Percentiles rank a stretch among this genome's conserved stretches.
These are phyloP conservation scores for Salinomyces thailandicus DNA, from an alignment of 2,329 filamentous ascomycete genomes.

Conservation along the genomic window DNA sequence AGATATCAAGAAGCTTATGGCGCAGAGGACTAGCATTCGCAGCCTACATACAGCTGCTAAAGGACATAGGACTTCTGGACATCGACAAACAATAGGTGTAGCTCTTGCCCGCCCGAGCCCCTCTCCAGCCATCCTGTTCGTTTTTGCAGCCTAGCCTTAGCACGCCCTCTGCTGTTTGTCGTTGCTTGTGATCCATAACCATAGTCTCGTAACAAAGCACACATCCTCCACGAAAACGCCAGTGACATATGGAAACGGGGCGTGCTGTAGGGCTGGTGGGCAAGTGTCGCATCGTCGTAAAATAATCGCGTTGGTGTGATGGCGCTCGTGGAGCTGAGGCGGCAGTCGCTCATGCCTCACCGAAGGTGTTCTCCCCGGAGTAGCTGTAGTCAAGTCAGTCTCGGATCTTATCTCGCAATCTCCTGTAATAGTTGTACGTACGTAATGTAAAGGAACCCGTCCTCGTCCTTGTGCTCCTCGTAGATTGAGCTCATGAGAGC, in stretches of 20 bases:
- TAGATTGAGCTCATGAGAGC: conserved; percentile 99
- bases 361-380: conserved; percentile 99
- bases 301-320: background rate
- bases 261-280: background rate
- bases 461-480: conserved; percentile 88
- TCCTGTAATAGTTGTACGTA: conserved; percentile 37
- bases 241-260: background rate
- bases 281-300: conserved; percentile 4
- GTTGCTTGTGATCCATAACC: conserved; percentile 1
- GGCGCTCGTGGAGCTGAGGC: background rate
- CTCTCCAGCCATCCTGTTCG: no score
- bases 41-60: no score
- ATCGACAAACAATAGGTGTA: no score
- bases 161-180: conserved; percentile 1
- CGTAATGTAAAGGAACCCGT: conserved; percentile 96
- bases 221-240: background rate
- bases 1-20: no score
- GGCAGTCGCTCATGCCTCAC: conserved; percentile 33
- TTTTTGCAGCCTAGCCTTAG: no score
- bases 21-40: background rate
- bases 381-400: conserved; percentile 45
- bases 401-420: background rate
- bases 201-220: background rate
- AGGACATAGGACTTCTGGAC: no score
- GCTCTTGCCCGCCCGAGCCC: no score